Percentiles rank a stretch among this genome's conserved stretches.
phyloP scores from a whole-genome alignment of 2,329 filamentous ascomycete species.

The Truncatella angustata region DNA sequence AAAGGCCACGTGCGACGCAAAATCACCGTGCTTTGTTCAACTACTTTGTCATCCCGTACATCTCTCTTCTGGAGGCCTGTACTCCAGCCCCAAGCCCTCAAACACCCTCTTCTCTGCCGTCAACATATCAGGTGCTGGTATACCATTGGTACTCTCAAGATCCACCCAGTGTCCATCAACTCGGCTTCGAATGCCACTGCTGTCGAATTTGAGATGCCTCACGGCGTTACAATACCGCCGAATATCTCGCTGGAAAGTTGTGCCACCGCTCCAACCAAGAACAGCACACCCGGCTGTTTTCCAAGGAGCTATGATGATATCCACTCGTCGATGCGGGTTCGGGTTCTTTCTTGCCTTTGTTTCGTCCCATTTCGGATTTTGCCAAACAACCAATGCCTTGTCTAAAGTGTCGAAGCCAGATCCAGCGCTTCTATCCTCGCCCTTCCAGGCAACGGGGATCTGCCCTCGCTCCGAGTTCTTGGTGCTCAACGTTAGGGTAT shows the following conservation, averaged over 20 bases:
- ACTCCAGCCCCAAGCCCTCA: conserved; percentile 68
- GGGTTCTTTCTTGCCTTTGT: conserved; percentile 56
- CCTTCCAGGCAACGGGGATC: conserved; percentile 51
- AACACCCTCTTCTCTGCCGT: conserved; percentile 82
- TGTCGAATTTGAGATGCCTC: conserved; percentile 82
- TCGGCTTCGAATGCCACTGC: conserved; percentile 75
- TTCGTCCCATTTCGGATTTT: conserved; percentile 55
- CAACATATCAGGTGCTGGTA: conserved; percentile 59
- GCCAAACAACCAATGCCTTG: conserved; percentile 92
- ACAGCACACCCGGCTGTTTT: conserved; percentile 85
- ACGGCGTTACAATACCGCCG: conserved; percentile 73
- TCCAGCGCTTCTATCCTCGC: conserved; percentile 38
- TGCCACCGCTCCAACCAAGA: conserved; percentile 84
- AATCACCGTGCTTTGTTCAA: too few species aligned
- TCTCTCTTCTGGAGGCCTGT: conserved; percentile 63
- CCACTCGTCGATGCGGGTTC: conserved; percentile 79
- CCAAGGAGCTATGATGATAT: conserved; percentile 91
- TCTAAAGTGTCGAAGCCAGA: conserved; percentile 84
- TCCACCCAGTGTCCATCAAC: conserved; percentile 68
- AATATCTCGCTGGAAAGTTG: conserved; percentile 86
- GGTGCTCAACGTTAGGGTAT: conserved; percentile 71
- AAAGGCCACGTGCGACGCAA: too few species aligned
- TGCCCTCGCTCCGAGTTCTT: conserved; percentile 74
- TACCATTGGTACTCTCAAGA: conserved; percentile 49
- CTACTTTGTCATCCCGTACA: conserved; percentile 61